Evolutionary conservation across 1,284 basidiomycete species (phyloP).

Genomic region (Jaminaea rosea): DNA sequence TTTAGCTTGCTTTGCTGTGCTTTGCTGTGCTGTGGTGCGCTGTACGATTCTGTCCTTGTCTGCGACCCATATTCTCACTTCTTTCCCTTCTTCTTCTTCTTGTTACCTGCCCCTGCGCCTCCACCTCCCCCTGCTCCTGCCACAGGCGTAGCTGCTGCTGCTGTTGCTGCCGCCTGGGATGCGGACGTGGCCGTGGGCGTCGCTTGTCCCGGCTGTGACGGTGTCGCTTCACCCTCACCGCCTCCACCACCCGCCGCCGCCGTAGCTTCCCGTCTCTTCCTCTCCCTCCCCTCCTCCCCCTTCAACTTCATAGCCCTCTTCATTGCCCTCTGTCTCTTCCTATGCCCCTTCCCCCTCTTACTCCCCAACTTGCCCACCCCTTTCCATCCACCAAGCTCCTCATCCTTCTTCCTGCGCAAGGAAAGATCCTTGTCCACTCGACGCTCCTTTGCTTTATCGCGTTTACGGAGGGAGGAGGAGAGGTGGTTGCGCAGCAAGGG

Average conservation of each 20-base stretch:
- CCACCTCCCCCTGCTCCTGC: no score
- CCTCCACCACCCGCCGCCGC: neutral
- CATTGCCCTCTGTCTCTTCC: slow-evolving; percentile 26
- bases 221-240: no score
- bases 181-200: no score
- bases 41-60: no score
- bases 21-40: no score
- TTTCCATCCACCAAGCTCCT: slow-evolving; percentile 26
- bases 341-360: slow-evolving; percentile 32
- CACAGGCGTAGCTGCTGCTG: no score
- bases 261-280: slow-evolving; percentile 11
- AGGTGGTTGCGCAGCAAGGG: slow-evolving; percentile 31
- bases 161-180: no score
- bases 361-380: slow-evolving; percentile 24
- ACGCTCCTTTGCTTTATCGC: slow-evolving; percentile 44
- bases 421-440: slow-evolving; percentile 31
- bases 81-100: no score
- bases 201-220: no score
- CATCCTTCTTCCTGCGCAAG: slow-evolving; percentile 30
- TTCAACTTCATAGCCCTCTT: slow-evolving; percentile 21
- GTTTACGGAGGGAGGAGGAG: slow-evolving; percentile 26
- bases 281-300: slow-evolving; percentile 24
- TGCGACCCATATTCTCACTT: no score
- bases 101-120: no score
- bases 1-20: no score